A percentile compares a stretch with the other conserved stretches of the same genome.
phyloP scores from a whole-genome alignment of 1,139 yeast genomes.

The Suhomyces atakaporum region DNA sequence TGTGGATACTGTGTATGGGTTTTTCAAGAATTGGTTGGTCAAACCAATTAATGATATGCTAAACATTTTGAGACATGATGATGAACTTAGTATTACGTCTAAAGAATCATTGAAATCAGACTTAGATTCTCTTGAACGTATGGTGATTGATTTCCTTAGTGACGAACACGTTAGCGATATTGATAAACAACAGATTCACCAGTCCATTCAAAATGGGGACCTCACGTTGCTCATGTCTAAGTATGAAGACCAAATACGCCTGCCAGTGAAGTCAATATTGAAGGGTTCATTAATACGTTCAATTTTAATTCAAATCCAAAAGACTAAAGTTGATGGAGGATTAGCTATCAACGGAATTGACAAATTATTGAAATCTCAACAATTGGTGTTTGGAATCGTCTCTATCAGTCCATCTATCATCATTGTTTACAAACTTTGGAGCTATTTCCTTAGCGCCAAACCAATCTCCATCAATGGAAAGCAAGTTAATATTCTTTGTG shows the following conservation, averaged over 20 bases:
- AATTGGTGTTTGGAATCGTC: conserved; percentile 85
- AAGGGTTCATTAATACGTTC: conserved; percentile 76
- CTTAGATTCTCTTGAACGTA: conserved; percentile 76
- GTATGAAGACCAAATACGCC: conserved; percentile 74
- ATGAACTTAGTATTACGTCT: conserved; percentile 73
- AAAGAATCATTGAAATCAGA: conserved; percentile 80
- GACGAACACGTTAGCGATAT: conserved; percentile 27
- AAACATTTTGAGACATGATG: conserved; percentile 81
- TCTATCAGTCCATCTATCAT: conserved; percentile 82
- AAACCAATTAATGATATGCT: conserved; percentile 75
- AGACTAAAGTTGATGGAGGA: conserved; percentile 93
- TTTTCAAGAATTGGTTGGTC: conserved; percentile 80
- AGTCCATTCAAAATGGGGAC: conserved; percentile 64
- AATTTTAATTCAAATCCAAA: conserved; percentile 84
- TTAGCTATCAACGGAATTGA: conserved; percentile 90
- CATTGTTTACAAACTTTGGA: conserved; percentile 50
- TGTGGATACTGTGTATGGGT: conserved; percentile 63
- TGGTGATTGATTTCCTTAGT: conserved; percentile 76
- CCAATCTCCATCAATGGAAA: conserved; percentile 44
- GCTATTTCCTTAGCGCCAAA: conserved; percentile 31
- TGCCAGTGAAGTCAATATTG: conserved; percentile 64
- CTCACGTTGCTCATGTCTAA: conserved; percentile 75
- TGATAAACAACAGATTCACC: conserved; percentile 36
- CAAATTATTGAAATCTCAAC: conserved; percentile 84
- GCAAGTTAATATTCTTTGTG: conserved; percentile 44